Evolutionary conservation across 768 basidiomycete genomes (phyloP), one percentile per base, ranked within the genome.

Genomic region (Mycena crocata): DNA sequence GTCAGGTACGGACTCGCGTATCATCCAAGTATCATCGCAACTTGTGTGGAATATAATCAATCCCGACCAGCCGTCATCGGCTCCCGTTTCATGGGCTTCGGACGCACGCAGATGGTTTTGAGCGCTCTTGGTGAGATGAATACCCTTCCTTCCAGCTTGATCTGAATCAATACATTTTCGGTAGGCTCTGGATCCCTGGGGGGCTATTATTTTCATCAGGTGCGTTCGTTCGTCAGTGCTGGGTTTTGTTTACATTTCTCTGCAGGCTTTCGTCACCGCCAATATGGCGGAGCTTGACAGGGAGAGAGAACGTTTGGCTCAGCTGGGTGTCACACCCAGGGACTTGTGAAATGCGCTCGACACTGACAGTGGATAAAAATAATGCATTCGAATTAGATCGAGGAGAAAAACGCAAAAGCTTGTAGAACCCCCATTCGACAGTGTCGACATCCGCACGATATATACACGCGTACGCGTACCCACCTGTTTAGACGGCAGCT

Each of bases 71-170:
- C 56, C 21, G 56, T 57, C 1, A 45, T 57, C 4, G 56, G 56
- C 31, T 57, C 56, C 40, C 10, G 56, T 45, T 57, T 57, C 42
- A 57, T 57, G 56, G 31, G 40, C 10, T 45, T 57, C 21, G 56
- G 56, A 0, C 56, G 56, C 9, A 32, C 44, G 7, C 56, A 57
- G 21, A 57, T 57, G 56, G 46, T 57, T 23, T 31, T 57, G 3
- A 57, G 56, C 42, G 56, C 39, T 5, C 30, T 45, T 7, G 56
- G 56, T 57, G 31, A 8, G 56, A 39, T 2, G 23, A 12, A 37
- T 49, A 15, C 37, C 13, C 4, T 12, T 44, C 21, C 10, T 23
- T 32, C 26, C n/a, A 17, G 2, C 23, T 24, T 19, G 48, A 7
- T 10, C 50, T 34, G 4, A 51, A 46, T 49, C 5, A 42, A 34